Percentiles rank a stretch among this genome's conserved stretches.
Evolutionary conservation across 2,329 filamentous ascomycete genomes (phyloP).

Genomic region (Venturia aucupariae): DNA sequence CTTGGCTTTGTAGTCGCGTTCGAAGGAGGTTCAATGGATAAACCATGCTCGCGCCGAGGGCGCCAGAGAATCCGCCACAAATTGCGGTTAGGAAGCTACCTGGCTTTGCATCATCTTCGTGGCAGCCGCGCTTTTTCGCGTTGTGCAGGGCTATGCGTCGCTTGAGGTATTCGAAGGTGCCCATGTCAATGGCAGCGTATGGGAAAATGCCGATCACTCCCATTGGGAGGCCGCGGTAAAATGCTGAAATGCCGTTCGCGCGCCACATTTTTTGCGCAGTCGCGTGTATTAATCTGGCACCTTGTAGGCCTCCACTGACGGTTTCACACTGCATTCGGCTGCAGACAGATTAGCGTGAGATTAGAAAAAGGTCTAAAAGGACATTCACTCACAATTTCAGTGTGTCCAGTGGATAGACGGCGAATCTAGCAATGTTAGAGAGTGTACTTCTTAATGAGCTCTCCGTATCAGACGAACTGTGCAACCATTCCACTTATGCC

Average conservation of each 20-base stretch:
- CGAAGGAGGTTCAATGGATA: constrained; percentile 92
- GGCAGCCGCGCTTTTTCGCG: constrained; percentile 58
- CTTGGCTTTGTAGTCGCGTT: constrained; percentile 87
- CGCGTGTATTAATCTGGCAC: constrained; percentile 70
- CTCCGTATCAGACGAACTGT: constrained; percentile 49
- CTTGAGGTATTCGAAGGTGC: constrained; percentile 91
- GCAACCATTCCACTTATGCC: constrained; percentile 90
- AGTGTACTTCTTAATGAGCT: constrained; percentile 17
- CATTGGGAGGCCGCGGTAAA: constrained; percentile 89
- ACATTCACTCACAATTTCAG: constrained; percentile 53
- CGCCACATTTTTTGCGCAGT: constrained; percentile 83
- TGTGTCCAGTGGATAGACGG: constrained; percentile 88
- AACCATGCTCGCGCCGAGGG: constrained; percentile 84
- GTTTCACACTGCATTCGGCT: constrained; percentile 89
- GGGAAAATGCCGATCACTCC: constrained; percentile 95
- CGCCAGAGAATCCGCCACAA: constrained; percentile 85
- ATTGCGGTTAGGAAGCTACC: constrained; percentile 77
- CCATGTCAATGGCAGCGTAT: constrained; percentile 92
- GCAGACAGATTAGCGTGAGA: constrained; percentile 16
- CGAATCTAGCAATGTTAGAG: constrained; percentile 45
- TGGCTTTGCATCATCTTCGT: constrained; percentile 69
- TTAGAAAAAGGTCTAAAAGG: not conserved
- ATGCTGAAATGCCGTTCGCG: constrained; percentile 62
- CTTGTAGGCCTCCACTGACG: constrained; percentile 72
- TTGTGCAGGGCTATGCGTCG: constrained; percentile 60